Percentiles rank a stretch among this genome's conserved stretches.
phyloP scores from a whole-genome alignment of 2,329 filamentous ascomycete genomes.

The Aspergillus felis region DNA sequence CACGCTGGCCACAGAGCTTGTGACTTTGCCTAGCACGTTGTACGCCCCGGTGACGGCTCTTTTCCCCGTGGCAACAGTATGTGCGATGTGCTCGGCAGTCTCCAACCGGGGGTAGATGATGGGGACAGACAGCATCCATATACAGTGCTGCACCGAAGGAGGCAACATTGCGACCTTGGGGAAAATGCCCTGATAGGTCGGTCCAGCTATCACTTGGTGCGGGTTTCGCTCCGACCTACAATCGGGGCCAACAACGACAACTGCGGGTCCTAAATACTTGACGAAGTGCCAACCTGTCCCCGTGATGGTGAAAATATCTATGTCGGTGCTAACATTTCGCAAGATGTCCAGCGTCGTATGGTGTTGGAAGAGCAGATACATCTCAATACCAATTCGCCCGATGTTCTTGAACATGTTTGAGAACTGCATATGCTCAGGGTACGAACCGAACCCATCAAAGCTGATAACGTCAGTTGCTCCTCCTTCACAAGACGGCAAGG shows the following conservation, averaged over 20 bases:
- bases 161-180: slow-evolving; percentile 90
- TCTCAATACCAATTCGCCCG: slow-evolving; percentile 88
- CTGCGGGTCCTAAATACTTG: slow-evolving; percentile 88
- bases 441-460: slow-evolving; percentile 95
- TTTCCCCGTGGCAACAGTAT: slow-evolving; percentile 90
- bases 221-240: slow-evolving; percentile 88
- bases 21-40: slow-evolving; percentile 92
- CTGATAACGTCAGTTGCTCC: slow-evolving; percentile 43
- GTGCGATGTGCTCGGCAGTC: slow-evolving; percentile 83
- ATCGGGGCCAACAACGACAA: slow-evolving; percentile 86
- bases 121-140: slow-evolving; percentile 93
- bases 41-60: slow-evolving; percentile 95
- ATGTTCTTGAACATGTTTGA: slow-evolving; percentile 99
- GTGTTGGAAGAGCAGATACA: slow-evolving; percentile 98
- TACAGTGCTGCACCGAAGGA: slow-evolving; percentile 89
- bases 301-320: slow-evolving; percentile 92
- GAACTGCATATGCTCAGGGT: slow-evolving; percentile 97
- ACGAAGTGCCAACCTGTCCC: slow-evolving; percentile 99
- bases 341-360: slow-evolving; percentile 94
- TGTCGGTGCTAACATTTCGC: slow-evolving; percentile 80
- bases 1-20: slow-evolving; percentile 89
- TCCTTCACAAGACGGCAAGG: neutral
- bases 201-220: slow-evolving; percentile 87
- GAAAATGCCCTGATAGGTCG: slow-evolving; percentile 95
- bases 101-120: slow-evolving; percentile 88